These are phyloP conservation scores for Yarrowia bubula DNA, from an alignment of 805 yeast genomes.

Conservation along the genomic window DNA sequence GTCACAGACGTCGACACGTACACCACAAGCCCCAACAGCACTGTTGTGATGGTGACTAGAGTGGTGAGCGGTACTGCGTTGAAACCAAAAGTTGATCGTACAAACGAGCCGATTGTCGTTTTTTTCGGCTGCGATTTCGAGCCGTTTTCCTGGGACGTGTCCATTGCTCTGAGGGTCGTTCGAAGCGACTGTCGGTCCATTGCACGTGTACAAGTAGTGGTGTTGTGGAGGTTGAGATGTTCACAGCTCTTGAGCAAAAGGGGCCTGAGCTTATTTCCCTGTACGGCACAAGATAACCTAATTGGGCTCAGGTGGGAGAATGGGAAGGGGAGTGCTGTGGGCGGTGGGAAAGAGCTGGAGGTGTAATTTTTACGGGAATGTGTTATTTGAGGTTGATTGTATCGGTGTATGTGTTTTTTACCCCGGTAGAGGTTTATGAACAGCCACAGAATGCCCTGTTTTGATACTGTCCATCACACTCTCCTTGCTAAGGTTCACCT, in stretches of 20 bases:
- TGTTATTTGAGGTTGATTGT: too few relatives aligned
- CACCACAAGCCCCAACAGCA: slow-evolving; percentile 5
- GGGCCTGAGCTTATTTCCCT: slow-evolving; percentile 1
- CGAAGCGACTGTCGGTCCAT: slow-evolving; percentile 31
- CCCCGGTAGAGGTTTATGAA: too few relatives aligned
- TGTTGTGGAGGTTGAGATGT: not conserved
- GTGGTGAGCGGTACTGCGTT: slow-evolving; percentile 9
- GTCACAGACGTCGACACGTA: not conserved
- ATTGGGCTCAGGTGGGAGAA: not conserved
- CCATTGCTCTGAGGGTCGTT: slow-evolving; percentile 22
- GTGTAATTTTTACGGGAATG: too few relatives aligned
- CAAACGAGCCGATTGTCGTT: slow-evolving; percentile 11
- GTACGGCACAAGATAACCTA: slow-evolving; percentile 19
- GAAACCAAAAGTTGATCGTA: slow-evolving; percentile 3
- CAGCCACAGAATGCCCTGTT: not conserved
- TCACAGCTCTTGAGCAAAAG: slow-evolving; percentile 1
- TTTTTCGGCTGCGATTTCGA: slow-evolving; percentile 11
- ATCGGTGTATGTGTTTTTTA: too few relatives aligned
- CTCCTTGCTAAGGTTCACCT: not conserved
- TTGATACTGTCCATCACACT: not conserved
- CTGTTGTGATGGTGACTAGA: not conserved
- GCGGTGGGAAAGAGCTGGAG: not conserved
- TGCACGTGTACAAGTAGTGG: not conserved
- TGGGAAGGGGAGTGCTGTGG: not conserved
- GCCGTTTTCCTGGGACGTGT: slow-evolving; percentile 1